Evolutionary conservation across 768 basidiomycete genomes (phyloP).

Genomic region (Kwoniella sp.): DNA sequence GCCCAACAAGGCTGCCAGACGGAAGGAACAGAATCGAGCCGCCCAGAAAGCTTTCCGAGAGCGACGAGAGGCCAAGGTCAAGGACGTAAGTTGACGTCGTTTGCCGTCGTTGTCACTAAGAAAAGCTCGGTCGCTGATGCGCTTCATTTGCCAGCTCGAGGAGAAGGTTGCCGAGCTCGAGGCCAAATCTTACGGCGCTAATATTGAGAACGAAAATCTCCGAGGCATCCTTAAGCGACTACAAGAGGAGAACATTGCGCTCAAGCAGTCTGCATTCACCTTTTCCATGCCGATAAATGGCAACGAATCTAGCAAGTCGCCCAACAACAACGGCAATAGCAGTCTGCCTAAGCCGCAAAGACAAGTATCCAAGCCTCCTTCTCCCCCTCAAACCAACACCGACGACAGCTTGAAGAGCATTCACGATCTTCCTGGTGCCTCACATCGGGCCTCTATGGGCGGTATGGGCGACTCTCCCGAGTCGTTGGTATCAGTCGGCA

Average conservation of each 20-base stretch:
- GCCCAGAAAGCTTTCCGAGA: slow-evolving; percentile 97
- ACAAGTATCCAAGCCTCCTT: slow-evolving; percentile 33
- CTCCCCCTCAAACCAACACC: slow-evolving; percentile 31
- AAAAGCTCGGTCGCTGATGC: slow-evolving; percentile 16
- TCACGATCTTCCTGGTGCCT: slow-evolving; percentile 28
- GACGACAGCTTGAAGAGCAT: slow-evolving; percentile 36
- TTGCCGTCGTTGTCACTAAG: not conserved
- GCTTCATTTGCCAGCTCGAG: slow-evolving; percentile 66
- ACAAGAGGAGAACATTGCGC: slow-evolving; percentile 79
- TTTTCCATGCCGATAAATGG: slow-evolving; percentile 68
- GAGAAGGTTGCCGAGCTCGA: slow-evolving; percentile 86
- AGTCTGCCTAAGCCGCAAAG: slow-evolving; percentile 7
- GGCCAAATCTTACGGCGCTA: slow-evolving; percentile 71
- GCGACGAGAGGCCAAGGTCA: slow-evolving; percentile 94
- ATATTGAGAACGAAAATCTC: slow-evolving; percentile 82
- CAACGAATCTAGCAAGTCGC: slow-evolving; percentile 12
- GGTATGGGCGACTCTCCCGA: slow-evolving; percentile 30
- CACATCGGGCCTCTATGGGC: slow-evolving; percentile 18
- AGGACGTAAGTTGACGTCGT: slow-evolving; percentile 68
- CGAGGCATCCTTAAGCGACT: slow-evolving; percentile 80
- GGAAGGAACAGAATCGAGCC: slow-evolving; percentile 96
- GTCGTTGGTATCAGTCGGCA: slow-evolving; percentile 32
- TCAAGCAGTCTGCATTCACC: slow-evolving; percentile 81
- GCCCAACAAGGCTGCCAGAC: slow-evolving; percentile 60
- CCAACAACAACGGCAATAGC: slow-evolving; percentile 5